A percentile compares a stretch with the other conserved stretches of the same genome.
These are phyloP conservation scores for Vitis riparia DNA, from an alignment of 164 flowering plant genomes.

Conservation along the genomic window DNA sequence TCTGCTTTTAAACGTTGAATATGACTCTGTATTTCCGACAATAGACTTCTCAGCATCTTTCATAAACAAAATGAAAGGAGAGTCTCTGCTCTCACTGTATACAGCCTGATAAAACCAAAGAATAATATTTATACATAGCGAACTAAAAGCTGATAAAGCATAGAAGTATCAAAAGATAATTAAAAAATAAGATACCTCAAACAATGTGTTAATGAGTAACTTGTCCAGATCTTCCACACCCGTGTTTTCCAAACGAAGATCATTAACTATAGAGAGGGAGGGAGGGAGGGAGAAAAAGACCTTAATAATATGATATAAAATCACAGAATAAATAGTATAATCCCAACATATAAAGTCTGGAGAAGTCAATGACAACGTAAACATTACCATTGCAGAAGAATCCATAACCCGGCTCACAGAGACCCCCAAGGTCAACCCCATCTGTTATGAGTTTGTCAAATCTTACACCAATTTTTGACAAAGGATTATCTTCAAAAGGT, in stretches of 20 bases:
- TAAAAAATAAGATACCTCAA: conserved; percentile 55
- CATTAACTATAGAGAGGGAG: conserved; percentile 43
- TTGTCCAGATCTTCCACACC: conserved; percentile 69
- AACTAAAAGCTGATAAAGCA: background rate
- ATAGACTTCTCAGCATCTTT: conserved; percentile 91
- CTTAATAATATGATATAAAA: background rate
- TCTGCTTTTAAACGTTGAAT: conserved; percentile 58
- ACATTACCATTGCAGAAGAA: conserved; percentile 80
- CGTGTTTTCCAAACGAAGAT: conserved; percentile 66
- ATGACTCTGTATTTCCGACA: conserved; percentile 67
- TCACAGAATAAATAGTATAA: background rate
- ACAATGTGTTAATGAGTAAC: conserved; percentile 67
- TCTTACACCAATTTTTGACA: conserved; percentile 77
- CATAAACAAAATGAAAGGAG: conserved; percentile 80
- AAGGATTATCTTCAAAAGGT: conserved; percentile 73
- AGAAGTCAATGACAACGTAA: background rate
- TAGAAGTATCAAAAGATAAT: background rate
- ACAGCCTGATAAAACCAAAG: conserved; percentile 50
- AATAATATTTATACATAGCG: conserved; percentile 3
- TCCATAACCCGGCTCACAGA: conserved; percentile 71
- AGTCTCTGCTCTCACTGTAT: conserved; percentile 56
- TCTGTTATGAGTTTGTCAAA: conserved; percentile 78
- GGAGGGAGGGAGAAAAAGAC: conserved; percentile 16
- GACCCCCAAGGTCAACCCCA: conserved; percentile 89
- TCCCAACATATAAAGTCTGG: background rate